These are phyloP conservation scores for Chenopodium formosanum DNA, from an alignment of 148 eudicot species.

Conservation along the genomic window DNA sequence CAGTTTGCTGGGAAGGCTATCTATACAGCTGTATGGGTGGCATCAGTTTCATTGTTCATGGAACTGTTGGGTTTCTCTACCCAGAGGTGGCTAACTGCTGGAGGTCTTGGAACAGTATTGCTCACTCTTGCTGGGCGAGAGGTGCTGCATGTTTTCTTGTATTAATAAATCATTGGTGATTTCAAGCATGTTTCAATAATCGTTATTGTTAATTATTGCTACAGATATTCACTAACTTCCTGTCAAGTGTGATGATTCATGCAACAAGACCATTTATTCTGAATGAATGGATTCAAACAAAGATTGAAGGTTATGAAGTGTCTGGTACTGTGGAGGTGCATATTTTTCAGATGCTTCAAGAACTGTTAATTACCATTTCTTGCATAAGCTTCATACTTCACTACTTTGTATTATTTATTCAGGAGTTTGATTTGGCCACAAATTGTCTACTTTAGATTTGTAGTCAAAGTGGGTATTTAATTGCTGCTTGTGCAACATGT, in stretches of 20 bases:
- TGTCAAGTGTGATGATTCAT: slow-evolving; percentile 92
- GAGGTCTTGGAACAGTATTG: slow-evolving; percentile 94
- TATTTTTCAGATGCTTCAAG: slow-evolving; percentile 2
- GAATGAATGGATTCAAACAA: slow-evolving; percentile 92
- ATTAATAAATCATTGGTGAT: background rate
- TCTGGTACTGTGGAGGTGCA: slow-evolving; percentile 97
- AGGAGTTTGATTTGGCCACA: background rate
- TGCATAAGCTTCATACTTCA: background rate
- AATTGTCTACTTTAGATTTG: no score
- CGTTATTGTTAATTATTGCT: slow-evolving; percentile 19
- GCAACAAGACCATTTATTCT: slow-evolving; percentile 81
- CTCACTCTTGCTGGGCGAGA: slow-evolving; percentile 96
- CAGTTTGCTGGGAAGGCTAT: slow-evolving; percentile 89
- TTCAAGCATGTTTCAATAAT: background rate
- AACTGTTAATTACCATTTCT: background rate
- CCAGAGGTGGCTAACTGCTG: slow-evolving; percentile 91
- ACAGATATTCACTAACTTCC: slow-evolving; percentile 91
- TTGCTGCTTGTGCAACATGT: background rate
- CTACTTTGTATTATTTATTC: background rate
- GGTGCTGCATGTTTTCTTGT: slow-evolving; percentile 38
- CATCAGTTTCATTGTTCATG: slow-evolving; percentile 84
- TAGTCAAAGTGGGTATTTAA: background rate
- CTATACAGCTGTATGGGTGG: slow-evolving; percentile 87
- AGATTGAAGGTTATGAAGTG: slow-evolving; percentile 94
- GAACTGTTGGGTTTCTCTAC: slow-evolving; percentile 94